Conservation (phyloP, 768 basidiomycete genomes). For the Sarcomyxa edulis region DNA sequence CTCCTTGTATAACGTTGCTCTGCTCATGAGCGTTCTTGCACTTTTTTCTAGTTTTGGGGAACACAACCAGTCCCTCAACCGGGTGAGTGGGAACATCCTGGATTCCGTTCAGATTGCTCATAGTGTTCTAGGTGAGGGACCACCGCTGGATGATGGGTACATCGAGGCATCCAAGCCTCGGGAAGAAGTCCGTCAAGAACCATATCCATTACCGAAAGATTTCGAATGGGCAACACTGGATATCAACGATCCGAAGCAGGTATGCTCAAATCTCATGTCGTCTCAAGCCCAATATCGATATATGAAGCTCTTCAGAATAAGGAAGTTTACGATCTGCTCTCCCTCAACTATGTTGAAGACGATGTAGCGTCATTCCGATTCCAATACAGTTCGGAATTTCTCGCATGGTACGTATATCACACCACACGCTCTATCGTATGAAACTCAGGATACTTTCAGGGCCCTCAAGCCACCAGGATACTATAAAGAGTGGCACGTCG, state of each 20-base stretch:
- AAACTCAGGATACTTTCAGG: conserved; percentile 45
- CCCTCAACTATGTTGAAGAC: conserved; percentile 95
- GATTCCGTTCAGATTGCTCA: not conserved
- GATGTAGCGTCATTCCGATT: conserved; percentile 95
- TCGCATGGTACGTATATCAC: conserved; percentile 62
- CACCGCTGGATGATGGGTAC: conserved; percentile 72
- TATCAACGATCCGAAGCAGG: conserved; percentile 72
- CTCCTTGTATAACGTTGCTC: conserved; percentile 4
- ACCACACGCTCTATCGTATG: too few relatives aligned
- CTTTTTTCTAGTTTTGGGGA: conserved; percentile 75
- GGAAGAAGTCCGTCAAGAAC: conserved; percentile 82
- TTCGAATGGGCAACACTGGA: conserved; percentile 90
- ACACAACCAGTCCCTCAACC: conserved; percentile 96
- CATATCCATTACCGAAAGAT: conserved; percentile 84
- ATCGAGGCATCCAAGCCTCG: conserved; percentile 79
- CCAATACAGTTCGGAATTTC: conserved; percentile 91
- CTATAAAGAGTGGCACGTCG: conserved; percentile 91
- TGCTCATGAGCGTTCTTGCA: not conserved
- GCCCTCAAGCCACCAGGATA: conserved; percentile 94
- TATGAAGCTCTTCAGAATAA: conserved; percentile 53
- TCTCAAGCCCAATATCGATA: not conserved
- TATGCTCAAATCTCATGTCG: conserved; percentile 19
- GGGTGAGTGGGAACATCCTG: conserved; percentile 33
- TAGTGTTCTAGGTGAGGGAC: conserved; percentile 46
- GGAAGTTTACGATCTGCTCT: conserved; percentile 89